phyloP scores from a whole-genome alignment of 805 yeast genomes.

The Vanderwaltozyma tropicalis region DNA sequence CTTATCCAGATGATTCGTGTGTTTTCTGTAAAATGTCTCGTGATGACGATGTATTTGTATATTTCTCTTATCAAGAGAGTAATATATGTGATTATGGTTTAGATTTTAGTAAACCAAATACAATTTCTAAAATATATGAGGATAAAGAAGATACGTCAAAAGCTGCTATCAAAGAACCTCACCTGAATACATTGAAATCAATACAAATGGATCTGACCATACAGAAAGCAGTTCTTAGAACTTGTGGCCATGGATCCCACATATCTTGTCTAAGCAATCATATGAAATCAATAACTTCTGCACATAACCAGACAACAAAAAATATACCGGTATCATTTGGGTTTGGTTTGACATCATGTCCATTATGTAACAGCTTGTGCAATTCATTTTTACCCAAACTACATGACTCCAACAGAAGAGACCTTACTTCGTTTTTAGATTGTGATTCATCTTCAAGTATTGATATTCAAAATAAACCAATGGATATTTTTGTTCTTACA shows the following conservation, averaged over 20 bases:
- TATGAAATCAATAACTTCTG: conserved; percentile 41
- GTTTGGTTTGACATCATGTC: conserved; percentile 73
- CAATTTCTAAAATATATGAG: neutral
- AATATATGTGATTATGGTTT: conserved; percentile 19
- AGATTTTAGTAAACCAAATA: conserved; percentile 17
- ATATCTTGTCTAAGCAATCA: conserved; percentile 62
- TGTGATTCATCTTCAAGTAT: neutral
- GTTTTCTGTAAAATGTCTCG: conserved; percentile 25
- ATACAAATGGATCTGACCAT: conserved; percentile 34
- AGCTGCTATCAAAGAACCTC: no score
- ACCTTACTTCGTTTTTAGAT: neutral
- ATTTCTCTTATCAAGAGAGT: conserved; percentile 23
- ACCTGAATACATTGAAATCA: neutral
- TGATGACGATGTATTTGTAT: conserved; percentile 22
- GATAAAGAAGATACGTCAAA: neutral
- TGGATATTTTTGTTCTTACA: conserved; percentile 6
- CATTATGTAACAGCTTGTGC: conserved; percentile 79
- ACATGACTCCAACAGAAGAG: neutral
- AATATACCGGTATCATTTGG: conserved; percentile 68
- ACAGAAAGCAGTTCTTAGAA: conserved; percentile 23
- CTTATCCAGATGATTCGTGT: conserved; percentile 20
- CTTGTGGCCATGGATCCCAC: conserved; percentile 96
- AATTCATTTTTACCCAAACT: conserved; percentile 70
- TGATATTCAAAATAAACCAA: neutral
- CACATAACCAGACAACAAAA: conserved; percentile 66